Conservation (phyloP, 805 yeast genomes). For the Pichia thaimueangensis region DNA sequence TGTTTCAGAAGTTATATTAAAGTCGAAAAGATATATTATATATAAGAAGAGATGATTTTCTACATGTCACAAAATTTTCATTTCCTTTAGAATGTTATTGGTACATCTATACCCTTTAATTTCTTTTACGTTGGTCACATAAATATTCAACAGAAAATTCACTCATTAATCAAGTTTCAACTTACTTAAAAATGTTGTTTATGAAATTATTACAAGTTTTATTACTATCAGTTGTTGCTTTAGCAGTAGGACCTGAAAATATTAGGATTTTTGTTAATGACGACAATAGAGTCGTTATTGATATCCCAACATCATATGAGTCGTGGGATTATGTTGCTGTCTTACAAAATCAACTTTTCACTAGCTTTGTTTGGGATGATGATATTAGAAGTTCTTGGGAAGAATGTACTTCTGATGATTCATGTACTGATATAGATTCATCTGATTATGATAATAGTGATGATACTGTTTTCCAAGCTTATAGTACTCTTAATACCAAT, state of each 20-base stretch:
- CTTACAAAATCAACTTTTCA: neutral
- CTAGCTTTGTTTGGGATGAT: conserved; percentile 9
- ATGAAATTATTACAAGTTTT: neutral
- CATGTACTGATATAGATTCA: conserved; percentile 3
- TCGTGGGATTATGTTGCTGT: conserved; percentile 5
- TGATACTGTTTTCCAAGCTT: conserved; percentile 12
- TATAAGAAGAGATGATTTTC: too few relatives aligned
- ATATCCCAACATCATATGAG: conserved; percentile 12
- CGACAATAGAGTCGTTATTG: conserved; percentile 8
- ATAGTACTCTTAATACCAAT: conserved; percentile 2
- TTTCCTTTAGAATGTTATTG: too few relatives aligned
- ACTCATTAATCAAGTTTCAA: neutral
- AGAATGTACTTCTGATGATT: conserved; percentile 9
- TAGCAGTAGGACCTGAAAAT: neutral
- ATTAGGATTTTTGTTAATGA: neutral
- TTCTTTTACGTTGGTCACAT: too few relatives aligned
- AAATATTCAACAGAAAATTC: too few relatives aligned
- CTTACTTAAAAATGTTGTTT: neutral
- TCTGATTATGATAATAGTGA: neutral
- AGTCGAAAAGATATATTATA: too few relatives aligned
- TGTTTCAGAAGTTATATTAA: too few relatives aligned
- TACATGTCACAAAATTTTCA: too few relatives aligned
- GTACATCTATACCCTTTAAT: too few relatives aligned
- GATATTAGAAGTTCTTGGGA: conserved; percentile 3
- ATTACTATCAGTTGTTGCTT: neutral